These are phyloP conservation scores for Dipsacomyces acuminosporus DNA, from an alignment of 371 early-diverging fungal genomes.

Conservation along the genomic window DNA sequence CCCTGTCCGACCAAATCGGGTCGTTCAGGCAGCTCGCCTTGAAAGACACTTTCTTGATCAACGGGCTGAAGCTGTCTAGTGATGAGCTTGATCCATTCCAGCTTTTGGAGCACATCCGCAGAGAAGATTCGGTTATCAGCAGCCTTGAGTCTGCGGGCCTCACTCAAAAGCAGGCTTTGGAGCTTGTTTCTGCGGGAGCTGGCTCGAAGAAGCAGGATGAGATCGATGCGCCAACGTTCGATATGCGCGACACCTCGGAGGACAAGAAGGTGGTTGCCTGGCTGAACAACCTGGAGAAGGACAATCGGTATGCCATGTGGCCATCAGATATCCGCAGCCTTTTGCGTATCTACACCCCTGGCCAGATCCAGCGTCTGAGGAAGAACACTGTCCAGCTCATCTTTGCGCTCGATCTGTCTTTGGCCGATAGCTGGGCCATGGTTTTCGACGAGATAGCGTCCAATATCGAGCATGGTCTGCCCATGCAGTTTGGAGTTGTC, in stretches of 20 bases:
- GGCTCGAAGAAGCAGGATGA: constrained; percentile 8
- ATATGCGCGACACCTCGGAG: constrained; percentile 65
- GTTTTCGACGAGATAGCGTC: constrained; percentile 54
- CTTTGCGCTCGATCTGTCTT: constrained; percentile 63
- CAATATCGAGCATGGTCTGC: constrained; percentile 62
- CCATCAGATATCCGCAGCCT: constrained; percentile 54
- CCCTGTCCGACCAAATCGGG: constrained; percentile 15
- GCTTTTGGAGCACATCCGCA: constrained; percentile 42
- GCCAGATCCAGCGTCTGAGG: constrained; percentile 68
- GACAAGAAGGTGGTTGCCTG: constrained; percentile 57
- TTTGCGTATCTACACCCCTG: constrained; percentile 55
- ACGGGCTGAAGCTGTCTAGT: constrained; percentile 29
- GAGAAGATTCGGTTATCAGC: constrained; percentile 49
- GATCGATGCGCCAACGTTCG: constrained; percentile 51
- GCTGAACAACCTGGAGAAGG: constrained; percentile 88
- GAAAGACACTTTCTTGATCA: constrained; percentile 19
- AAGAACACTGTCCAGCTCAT: constrained; percentile 68
- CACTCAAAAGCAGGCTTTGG: constrained; percentile 57
- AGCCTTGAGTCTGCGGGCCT: constrained; percentile 54
- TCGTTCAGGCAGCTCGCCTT: neutral
- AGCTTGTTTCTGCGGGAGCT: constrained; percentile 45
- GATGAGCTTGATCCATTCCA: constrained; percentile 39
- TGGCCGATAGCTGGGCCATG: constrained; percentile 48
- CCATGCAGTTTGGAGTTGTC: constrained; percentile 78
- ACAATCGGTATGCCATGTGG: constrained; percentile 70